Evolutionary conservation across 768 basidiomycete genomes (phyloP).

Genomic region (Amanita muscaria): DNA sequence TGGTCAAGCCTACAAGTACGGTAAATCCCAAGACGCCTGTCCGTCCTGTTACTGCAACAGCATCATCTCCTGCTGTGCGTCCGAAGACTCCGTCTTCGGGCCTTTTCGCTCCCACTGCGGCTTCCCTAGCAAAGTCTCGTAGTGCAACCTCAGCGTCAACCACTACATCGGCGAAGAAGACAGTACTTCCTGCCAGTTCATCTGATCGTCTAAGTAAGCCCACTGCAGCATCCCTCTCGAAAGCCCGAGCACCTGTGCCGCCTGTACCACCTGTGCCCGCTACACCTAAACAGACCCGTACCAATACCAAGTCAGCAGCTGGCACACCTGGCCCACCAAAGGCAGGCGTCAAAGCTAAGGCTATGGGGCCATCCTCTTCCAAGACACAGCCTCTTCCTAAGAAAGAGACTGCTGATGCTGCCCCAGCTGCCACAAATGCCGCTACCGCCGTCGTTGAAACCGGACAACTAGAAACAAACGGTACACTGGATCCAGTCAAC

Average conservation of each 20-base stretch:
- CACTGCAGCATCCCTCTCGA: slow-evolving; percentile 70
- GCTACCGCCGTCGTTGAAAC: background rate
- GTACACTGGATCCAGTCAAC: background rate
- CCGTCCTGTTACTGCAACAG: slow-evolving; percentile 26
- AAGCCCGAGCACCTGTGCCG: slow-evolving; percentile 37
- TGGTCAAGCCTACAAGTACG: slow-evolving; percentile 16
- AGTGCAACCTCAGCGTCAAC: slow-evolving; percentile 33
- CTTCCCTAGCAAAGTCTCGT: slow-evolving; percentile 66
- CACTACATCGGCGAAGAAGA: slow-evolving; percentile 45
- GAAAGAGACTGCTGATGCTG: slow-evolving; percentile 16
- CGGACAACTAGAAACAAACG: background rate
- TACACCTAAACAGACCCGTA: too few relatives aligned
- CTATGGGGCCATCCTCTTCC: slow-evolving; percentile 10
- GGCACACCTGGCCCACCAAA: slow-evolving; percentile 19
- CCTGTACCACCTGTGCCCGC: slow-evolving; percentile 22
- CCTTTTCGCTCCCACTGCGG: slow-evolving; percentile 76
- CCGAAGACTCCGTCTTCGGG: slow-evolving; percentile 61
- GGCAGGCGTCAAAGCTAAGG: slow-evolving; percentile 17
- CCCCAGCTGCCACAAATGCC: slow-evolving; percentile 5
- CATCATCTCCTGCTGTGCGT: slow-evolving; percentile 24
- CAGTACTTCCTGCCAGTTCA: slow-evolving; percentile 40
- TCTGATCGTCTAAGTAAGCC: slow-evolving; percentile 71
- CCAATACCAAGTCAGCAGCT: slow-evolving; percentile 15
- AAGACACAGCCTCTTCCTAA: slow-evolving; percentile 17
- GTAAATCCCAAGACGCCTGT: slow-evolving; percentile 25